Conservation (phyloP, 2,329 filamentous ascomycete genomes). For the Massarina eburnea region DNA sequence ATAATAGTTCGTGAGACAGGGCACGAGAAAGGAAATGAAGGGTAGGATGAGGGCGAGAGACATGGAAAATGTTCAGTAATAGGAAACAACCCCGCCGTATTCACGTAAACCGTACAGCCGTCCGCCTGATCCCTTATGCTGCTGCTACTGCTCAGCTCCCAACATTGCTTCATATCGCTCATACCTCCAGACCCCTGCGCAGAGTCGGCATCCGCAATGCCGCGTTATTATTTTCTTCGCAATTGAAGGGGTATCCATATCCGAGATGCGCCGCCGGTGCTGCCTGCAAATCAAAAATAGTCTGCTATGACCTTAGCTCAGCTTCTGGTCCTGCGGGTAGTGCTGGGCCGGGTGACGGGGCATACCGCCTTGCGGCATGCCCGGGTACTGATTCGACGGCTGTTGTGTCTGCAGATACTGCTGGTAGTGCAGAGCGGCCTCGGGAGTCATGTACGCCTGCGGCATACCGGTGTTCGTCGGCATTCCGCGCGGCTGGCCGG, state of each 20-base stretch:
- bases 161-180: conserved; percentile 37
- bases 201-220: conserved; percentile 25
- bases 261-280: conserved; percentile 36
- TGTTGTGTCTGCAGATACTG: conserved; percentile 72
- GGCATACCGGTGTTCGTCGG: conserved; percentile 66
- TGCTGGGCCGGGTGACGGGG: conserved; percentile 63
- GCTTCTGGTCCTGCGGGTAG: conserved; percentile 64
- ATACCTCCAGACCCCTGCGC: conserved; percentile 20
- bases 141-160: conserved; percentile 15
- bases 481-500: conserved; percentile 68
- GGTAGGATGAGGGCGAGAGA: conserved; percentile 18
- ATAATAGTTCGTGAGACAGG: conserved; percentile 34
- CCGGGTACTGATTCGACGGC: conserved; percentile 67
- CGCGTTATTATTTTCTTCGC: conserved; percentile 42
- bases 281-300: conserved; percentile 28
- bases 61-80: conserved; percentile 17
- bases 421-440: conserved; percentile 78
- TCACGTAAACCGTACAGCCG: conserved; percentile 40
- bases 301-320: conserved; percentile 37
- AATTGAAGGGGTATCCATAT: conserved; percentile 44
- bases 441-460: conserved; percentile 64
- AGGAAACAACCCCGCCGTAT: conserved; percentile 39
- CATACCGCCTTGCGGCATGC: conserved; percentile 77
- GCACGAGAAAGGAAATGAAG: conserved; percentile 28
- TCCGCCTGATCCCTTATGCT: conserved; percentile 22